phyloP scores from a whole-genome alignment of 208 protist genomes.

The Trichomonas gallinae region DNA sequence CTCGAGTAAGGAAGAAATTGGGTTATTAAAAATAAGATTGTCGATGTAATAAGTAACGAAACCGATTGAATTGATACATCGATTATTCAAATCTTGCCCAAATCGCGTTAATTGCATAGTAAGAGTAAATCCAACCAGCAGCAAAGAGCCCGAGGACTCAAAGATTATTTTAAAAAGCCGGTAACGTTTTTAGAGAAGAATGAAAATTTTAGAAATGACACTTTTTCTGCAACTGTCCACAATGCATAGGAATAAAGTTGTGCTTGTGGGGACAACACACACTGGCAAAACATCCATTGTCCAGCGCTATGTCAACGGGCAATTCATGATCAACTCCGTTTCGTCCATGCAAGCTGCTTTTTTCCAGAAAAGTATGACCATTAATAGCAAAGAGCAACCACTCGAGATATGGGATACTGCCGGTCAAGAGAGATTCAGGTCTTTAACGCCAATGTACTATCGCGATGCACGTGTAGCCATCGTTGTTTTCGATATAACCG shows the following conservation, averaged over 20 bases:
- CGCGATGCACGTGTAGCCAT: constrained; percentile 88
- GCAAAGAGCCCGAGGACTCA: too few relatives aligned
- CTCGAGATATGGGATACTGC: constrained; percentile 17
- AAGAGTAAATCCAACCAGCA: too few relatives aligned
- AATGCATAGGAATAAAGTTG: not conserved
- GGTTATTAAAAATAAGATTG: too few relatives aligned
- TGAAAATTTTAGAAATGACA: too few relatives aligned
- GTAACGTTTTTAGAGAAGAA: too few relatives aligned
- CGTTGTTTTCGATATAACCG: constrained; percentile 63
- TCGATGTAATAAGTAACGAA: too few relatives aligned
- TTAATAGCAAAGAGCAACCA: not conserved
- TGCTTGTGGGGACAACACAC: not conserved
- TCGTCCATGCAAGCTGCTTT: not conserved
- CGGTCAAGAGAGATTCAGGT: constrained; percentile 70
- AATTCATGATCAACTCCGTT: not conserved
- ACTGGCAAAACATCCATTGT: not conserved
- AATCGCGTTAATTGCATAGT: too few relatives aligned
- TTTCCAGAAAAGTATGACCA: not conserved
- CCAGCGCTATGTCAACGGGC: not conserved
- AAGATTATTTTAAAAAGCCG: too few relatives aligned
- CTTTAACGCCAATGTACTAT: constrained; percentile 72
- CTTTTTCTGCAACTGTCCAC: too few relatives aligned
- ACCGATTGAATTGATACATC: too few relatives aligned
- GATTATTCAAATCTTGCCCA: too few relatives aligned
- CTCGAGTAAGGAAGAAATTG: too few relatives aligned